Base-by-base conservation (phyloP, 768 basidiomycete species). In the Scleroderma citrinum region DNA sequence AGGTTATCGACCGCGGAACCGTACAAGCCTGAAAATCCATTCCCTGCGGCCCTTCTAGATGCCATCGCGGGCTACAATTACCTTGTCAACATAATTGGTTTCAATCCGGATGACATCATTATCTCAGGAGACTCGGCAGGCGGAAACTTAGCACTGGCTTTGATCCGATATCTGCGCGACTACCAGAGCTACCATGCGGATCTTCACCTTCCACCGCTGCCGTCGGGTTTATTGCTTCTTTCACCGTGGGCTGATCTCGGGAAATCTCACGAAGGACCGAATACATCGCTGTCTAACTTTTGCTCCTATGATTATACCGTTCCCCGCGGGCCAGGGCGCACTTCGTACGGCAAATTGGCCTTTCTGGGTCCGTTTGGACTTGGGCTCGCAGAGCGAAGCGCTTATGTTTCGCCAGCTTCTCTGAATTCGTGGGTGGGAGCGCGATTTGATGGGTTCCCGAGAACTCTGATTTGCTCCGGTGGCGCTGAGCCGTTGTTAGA, bases 361-460 rank as follows among this genome's bases (percentile, higher is more conserved):
- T 79, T 81, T 52, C 50, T 72, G 6, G 81, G 80, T 1, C 71
- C 76, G 1, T 73, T 80, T 46, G 78, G 75, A 5, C 49, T 65
- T 2, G 74, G 67, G 4, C 71, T 70, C 8, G 74, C 74, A 10
- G 71, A 74, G 13, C 66, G 65, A 12, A 81, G 75, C 49, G 66
- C 62, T n/a, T 84, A 81, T 56, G 69, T 86, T 23, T 85, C 82
- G 0, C 83, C 84, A 3, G 76, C 76, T 13, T 82, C 79, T 5
- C 56, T 71, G 20, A 59, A 74, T 40, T 63, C 73, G 1, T 58
- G 59, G 11, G 59, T 74, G 30, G 31, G 56, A 2, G 66, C 74
- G 7, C 57, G 67, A 43, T 86, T 84, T 61, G 67, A 68, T 36
- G 75, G 72, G 7, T 85, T 81, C 59, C 83, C 82, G 3, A 67